phyloP scores from a whole-genome alignment of 106 monocot genomes.

The Posidonia australis region DNA sequence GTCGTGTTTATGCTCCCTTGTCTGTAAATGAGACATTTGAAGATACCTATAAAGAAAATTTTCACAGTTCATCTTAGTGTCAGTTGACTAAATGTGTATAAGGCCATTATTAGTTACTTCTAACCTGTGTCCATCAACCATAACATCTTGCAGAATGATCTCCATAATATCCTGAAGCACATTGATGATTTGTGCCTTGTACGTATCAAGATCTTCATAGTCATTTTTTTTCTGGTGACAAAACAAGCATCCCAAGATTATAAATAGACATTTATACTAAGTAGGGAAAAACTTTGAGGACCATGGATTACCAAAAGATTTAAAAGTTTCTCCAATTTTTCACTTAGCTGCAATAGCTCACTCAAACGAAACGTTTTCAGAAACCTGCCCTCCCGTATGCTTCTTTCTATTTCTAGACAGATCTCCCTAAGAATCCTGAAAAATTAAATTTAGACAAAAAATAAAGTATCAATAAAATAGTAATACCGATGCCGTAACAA shows the following conservation, averaged over 20 bases:
- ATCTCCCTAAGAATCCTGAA: conserved; percentile 48
- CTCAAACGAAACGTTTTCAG: conserved; percentile 56
- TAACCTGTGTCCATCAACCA: conserved; percentile 50
- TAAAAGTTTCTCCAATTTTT: conserved; percentile 72
- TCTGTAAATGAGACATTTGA: conserved; percentile 15
- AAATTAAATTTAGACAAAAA: conserved; percentile 1
- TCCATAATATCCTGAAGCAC: conserved; percentile 94
- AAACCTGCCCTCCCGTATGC: conserved; percentile 37
- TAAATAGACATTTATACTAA: neutral
- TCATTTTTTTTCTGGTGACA: conserved; percentile 31
- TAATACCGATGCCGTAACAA: too few relatives aligned
- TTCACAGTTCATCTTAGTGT: neutral
- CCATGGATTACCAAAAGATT: conserved; percentile 49
- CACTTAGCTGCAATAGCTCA: conserved; percentile 77
- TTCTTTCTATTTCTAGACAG: conserved; percentile 27
- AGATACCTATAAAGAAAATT: conserved; percentile 20
- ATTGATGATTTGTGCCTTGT: conserved; percentile 66
- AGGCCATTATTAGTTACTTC: neutral
- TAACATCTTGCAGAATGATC: conserved; percentile 80
- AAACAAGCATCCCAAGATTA: neutral
- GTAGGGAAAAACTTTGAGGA: neutral
- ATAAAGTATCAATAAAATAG: too few relatives aligned
- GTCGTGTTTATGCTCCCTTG: conserved; percentile 12
- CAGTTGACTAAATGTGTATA: neutral
- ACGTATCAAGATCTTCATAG: conserved; percentile 35